Conservation (phyloP, 2,329 filamentous ascomycete genomes). For the Pseudogymnoascus sp. region DNA sequence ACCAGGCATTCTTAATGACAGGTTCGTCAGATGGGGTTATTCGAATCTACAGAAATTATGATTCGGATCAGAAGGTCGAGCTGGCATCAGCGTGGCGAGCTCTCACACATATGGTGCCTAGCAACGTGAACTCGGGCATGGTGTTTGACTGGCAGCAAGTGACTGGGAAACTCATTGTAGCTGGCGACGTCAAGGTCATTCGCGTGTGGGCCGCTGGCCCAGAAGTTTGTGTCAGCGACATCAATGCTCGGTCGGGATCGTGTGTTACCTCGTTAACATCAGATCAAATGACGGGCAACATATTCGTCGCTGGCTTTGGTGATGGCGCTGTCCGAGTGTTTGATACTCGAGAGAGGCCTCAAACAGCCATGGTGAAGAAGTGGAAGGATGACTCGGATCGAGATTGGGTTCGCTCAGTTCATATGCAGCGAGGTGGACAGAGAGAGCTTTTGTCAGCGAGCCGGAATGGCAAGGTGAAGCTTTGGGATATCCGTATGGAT, state of each 20-base stretch:
- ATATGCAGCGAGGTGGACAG: slow-evolving; percentile 92
- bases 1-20: slow-evolving; percentile 88
- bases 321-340: slow-evolving; percentile 93
- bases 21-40: slow-evolving; percentile 93
- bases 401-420: slow-evolving; percentile 92
- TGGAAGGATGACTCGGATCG: slow-evolving; percentile 84
- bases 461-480: slow-evolving; percentile 82
- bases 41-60: slow-evolving; percentile 87
- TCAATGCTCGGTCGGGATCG: slow-evolving; percentile 85
- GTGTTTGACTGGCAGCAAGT: slow-evolving; percentile 99
- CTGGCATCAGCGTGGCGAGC: slow-evolving; percentile 88
- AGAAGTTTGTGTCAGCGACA: slow-evolving; percentile 87
- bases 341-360: slow-evolving; percentile 74
- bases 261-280: slow-evolving; percentile 94
- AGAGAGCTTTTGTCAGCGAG: slow-evolving; percentile 85
- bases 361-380: slow-evolving; percentile 87
- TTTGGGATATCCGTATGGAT: slow-evolving; percentile 94
- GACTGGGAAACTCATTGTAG: slow-evolving; percentile 88
- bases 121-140: slow-evolving; percentile 87
- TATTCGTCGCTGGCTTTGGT: slow-evolving; percentile 93
- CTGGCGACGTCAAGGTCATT: slow-evolving; percentile 91
- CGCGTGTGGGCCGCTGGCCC: slow-evolving; percentile 92
- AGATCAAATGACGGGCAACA: slow-evolving; percentile 93
- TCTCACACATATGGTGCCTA: slow-evolving; percentile 85
- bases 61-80: slow-evolving; percentile 65